phyloP scores from a whole-genome alignment of 306 rosid species.

The Crotalaria pallida region DNA sequence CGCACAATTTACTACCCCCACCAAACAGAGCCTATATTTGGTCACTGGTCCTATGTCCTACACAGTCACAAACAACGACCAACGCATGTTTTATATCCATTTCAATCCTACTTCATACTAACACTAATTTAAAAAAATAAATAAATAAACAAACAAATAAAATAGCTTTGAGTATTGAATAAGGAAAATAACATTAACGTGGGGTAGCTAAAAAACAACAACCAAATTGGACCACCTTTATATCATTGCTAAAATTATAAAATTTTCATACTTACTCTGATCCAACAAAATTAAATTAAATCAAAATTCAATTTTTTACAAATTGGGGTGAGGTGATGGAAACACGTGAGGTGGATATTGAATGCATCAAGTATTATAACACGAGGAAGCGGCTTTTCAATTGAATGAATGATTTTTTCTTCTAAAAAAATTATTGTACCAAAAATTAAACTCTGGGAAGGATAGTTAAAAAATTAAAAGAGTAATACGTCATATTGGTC shows the following conservation, averaged over 20 bases:
- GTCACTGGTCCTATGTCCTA: constrained; percentile 25
- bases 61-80: background rate
- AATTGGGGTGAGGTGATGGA: background rate
- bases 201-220: background rate
- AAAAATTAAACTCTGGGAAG: no score
- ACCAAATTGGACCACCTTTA: background rate
- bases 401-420: background rate
- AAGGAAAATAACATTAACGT: background rate
- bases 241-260: background rate
- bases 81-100: constrained; percentile 2
- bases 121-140: background rate
- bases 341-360: constrained; percentile 5
- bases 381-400: background rate
- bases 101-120: background rate
- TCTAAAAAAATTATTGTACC: no score
- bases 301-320: background rate
- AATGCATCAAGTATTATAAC: constrained; percentile 25
- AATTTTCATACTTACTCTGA: background rate
- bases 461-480: no score
- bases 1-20: constrained; percentile 36
- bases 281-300: background rate
- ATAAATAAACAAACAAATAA: background rate
- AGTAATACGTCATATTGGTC: no score
- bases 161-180: background rate
- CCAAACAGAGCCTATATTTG: constrained; percentile 32